Base-by-base conservation (phyloP, 164 flowering plant species). In the Cinnamomum micranthum region DNA sequence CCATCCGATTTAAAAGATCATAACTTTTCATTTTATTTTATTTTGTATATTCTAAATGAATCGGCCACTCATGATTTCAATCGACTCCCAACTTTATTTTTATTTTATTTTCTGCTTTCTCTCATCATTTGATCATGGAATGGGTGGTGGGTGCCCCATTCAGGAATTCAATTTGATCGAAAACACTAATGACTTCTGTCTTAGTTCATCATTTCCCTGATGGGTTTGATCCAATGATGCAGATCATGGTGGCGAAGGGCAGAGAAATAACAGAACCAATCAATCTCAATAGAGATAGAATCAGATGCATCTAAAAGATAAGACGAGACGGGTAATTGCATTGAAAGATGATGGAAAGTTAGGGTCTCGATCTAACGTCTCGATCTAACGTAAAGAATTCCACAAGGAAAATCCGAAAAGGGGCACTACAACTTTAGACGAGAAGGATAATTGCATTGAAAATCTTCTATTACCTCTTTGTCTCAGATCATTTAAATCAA, bases 201-300 rank as follows among this genome's bases (percentile, higher is more conserved):
- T 71, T 33, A 22, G 2, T 10, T 14, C 41, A 25, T 25, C 1
- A 25, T 25, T 25, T 25, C 27, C 27, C 1, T 23, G 31, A 20
- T 71, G 19, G 2, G 35, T 41, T 50, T 69, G 33, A 62, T 67
- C 51, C 27, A 72, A 35, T 76, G 68, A 52, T 83, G 79, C 91
- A 93, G 98, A 88, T 95, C 75, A 4, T 87, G 88, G 88, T 91
- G 41, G 80, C 92, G 74, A 95, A 88, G 79, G 82, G 77, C 72
- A 90, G 89, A 75, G 97, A 92, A 70, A 85, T 91, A 72, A 81
- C 92, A 17, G 99, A 90, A 65, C 88, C 87, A 41, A 92, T 95
- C 76, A 95, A 92, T 82, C 92, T 95, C 17, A 95, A 93, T 72
- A 95, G 93, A 82, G 99, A 95, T 25, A 25, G 27, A 25, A 25